phyloP scores from a whole-genome alignment of 1,139 yeast species.

The Geotrichum klebahnii region DNA sequence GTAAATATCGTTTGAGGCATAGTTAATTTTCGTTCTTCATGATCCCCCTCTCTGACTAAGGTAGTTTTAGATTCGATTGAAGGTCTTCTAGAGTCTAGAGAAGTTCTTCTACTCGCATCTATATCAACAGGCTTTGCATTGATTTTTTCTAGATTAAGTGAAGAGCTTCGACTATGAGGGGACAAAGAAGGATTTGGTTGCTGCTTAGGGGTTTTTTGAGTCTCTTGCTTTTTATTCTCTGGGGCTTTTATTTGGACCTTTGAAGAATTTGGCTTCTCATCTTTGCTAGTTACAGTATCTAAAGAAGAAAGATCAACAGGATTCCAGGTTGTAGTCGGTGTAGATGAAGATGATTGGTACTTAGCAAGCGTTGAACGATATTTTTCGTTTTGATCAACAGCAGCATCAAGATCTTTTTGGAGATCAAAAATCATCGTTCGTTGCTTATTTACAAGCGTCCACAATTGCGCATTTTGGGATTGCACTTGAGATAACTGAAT shows the following conservation, averaged over 20 bases:
- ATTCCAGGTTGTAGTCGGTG: background rate
- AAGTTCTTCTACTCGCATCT: background rate
- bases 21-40: background rate
- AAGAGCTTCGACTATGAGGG: background rate
- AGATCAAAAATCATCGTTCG: slow-evolving; percentile 34
- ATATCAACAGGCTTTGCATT: background rate
- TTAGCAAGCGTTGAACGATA: slow-evolving; percentile 14
- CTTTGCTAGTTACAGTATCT: background rate
- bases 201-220: background rate
- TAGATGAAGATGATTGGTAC: background rate
- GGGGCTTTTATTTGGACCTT: background rate
- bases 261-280: background rate
- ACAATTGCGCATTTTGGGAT: slow-evolving; percentile 33
- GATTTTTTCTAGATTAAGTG: background rate
- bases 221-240: background rate
- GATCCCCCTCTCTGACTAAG: background rate
- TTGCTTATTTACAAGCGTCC: slow-evolving; percentile 35
- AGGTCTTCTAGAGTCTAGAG: background rate
- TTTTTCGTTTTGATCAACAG: slow-evolving; percentile 27
- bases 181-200: background rate
- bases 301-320: background rate
- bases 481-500: slow-evolving; percentile 27
- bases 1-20: too few species aligned
- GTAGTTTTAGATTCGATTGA: background rate
- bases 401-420: slow-evolving; percentile 32